Evolutionary conservation across 2,329 filamentous ascomycete genomes (phyloP).

Genomic region (Coleophoma crateriformis): DNA sequence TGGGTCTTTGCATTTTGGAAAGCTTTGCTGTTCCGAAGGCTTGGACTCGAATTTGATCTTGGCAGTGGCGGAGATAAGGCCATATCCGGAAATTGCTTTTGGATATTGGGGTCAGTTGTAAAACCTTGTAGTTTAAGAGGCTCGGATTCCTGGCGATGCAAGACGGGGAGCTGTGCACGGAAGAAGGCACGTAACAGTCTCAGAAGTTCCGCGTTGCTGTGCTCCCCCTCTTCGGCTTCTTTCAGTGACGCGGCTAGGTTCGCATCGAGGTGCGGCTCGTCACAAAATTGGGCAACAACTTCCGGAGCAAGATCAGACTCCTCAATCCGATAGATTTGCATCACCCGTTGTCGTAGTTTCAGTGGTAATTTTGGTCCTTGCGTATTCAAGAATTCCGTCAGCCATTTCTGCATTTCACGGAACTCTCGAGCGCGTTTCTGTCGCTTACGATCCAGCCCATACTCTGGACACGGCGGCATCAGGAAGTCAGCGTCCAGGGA

Average conservation of each 20-base stretch:
- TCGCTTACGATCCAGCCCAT: slow-evolving; percentile 3
- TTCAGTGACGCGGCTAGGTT: neutral
- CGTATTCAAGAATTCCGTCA: slow-evolving; percentile 16
- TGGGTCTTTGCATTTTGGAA: neutral
- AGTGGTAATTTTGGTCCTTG: slow-evolving; percentile 15
- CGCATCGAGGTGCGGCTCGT: neutral
- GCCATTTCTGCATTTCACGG: slow-evolving; percentile 15
- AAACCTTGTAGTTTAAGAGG: neutral
- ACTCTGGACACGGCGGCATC: slow-evolving; percentile 13
- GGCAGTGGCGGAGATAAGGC: neutral
- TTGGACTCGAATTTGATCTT: neutral
- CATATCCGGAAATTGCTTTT: neutral
- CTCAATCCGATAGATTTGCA: slow-evolving; percentile 17
- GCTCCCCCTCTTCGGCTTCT: neutral
- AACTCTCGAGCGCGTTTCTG: slow-evolving; percentile 13
- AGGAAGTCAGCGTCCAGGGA: slow-evolving; percentile 9
- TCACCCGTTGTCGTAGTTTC: slow-evolving; percentile 13
- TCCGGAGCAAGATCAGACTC: slow-evolving; percentile 13
- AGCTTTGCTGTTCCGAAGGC: neutral
- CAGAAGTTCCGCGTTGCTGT: neutral
- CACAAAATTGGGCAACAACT: slow-evolving; percentile 8
- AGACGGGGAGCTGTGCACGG: neutral
- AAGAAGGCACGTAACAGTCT: neutral
- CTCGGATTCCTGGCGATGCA: neutral
- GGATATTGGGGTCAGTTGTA: neutral